These are phyloP conservation scores for Phytophthora litchii DNA, from an alignment of 352 stramenopile genomes.

Conservation along the genomic window DNA sequence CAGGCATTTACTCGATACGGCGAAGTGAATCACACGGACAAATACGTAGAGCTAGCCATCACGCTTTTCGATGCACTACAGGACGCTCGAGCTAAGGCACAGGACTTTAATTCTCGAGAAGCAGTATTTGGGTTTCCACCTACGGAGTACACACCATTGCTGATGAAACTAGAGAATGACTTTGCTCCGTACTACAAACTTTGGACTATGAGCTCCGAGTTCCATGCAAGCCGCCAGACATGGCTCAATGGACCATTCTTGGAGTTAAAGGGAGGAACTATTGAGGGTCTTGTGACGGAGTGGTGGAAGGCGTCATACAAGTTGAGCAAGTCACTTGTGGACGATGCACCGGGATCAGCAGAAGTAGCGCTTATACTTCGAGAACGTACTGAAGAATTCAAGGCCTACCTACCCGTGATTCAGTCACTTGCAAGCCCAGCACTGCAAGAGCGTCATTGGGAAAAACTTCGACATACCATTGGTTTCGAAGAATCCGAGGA, in stretches of 20 bases:
- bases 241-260: constrained; percentile 94
- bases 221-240: constrained; percentile 89
- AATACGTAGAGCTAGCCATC: constrained; percentile 89
- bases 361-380: constrained; percentile 88
- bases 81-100: constrained; percentile 89
- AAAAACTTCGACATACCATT: constrained; percentile 88
- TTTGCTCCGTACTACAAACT: constrained; percentile 94
- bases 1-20: constrained; percentile 89
- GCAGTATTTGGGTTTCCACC: constrained; percentile 93
- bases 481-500: constrained; percentile 88
- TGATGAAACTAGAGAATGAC: constrained; percentile 85
- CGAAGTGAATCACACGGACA: constrained; percentile 88
- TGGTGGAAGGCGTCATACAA: constrained; percentile 95
- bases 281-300: constrained; percentile 90
- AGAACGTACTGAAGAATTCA: constrained; percentile 93
- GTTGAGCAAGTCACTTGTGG: constrained; percentile 89
- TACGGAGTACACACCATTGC: constrained; percentile 88
- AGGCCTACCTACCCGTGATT: constrained; percentile 92
- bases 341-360: constrained; percentile 87
- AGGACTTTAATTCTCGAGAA: constrained; percentile 94
- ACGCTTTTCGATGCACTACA: constrained; percentile 90
- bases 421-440: constrained; percentile 91
- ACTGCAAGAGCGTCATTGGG: constrained; percentile 93
- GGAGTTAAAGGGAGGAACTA: constrained; percentile 88
- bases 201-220: constrained; percentile 96